Evolutionary conservation across 257 asterid species (phyloP).

Genomic region (Nicotiana noctiflora): DNA sequence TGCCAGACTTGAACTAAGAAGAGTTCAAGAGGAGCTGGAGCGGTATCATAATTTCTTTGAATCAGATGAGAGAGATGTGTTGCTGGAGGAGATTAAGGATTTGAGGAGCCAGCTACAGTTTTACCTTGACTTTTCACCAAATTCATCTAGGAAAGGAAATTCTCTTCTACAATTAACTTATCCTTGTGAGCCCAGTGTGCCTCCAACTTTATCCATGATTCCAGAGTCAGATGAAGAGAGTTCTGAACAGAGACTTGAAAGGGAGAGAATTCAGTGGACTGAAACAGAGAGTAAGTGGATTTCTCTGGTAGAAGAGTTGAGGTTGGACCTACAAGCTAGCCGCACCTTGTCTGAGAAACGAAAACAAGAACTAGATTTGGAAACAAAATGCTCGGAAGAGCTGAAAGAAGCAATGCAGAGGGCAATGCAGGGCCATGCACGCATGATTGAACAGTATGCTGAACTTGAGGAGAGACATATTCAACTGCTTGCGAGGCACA

Average conservation of each 20-base stretch:
- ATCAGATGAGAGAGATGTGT: conserved; percentile 89
- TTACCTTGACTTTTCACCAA: conserved; percentile 64
- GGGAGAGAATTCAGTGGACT: conserved; percentile 76
- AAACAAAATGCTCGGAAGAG: conserved; percentile 85
- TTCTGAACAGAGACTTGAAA: conserved; percentile 27
- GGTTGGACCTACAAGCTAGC: conserved; percentile 58
- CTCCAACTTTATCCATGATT: conserved; percentile 20
- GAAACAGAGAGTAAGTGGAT: conserved; percentile 94
- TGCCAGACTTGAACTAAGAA: conserved; percentile 62
- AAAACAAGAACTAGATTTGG: conserved; percentile 74
- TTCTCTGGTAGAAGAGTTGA: conserved; percentile 75
- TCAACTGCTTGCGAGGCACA: conserved; percentile 73
- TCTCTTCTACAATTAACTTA: conserved; percentile 55
- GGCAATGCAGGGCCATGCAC: conserved; percentile 99
- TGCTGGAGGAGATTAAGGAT: conserved; percentile 86
- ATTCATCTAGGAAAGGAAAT: conserved; percentile 40
- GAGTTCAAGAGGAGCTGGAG: conserved; percentile 79
- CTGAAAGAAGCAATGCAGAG: conserved; percentile 96
- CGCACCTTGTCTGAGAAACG: conserved; percentile 49
- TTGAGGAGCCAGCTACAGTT: conserved; percentile 71
- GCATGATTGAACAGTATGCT: conserved; percentile 97
- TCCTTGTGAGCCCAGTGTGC: conserved; percentile 57
- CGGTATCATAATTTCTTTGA: conserved; percentile 78
- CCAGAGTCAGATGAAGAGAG: conserved; percentile 1
- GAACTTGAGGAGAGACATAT: conserved; percentile 96